Conservation (phyloP, 441 rosid species). For the Daphne laureola region DNA sequence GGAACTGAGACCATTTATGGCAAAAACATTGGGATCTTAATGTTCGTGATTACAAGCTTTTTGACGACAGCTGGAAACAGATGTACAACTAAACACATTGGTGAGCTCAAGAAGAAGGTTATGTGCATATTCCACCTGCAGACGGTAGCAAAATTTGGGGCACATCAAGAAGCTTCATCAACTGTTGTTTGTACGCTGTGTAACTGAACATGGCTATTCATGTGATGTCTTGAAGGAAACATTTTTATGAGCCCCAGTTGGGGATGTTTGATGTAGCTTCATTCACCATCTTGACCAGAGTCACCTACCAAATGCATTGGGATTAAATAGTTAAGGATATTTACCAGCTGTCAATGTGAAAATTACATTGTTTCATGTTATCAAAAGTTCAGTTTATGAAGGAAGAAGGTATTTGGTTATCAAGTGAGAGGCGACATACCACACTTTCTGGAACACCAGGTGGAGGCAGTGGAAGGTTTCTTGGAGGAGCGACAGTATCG, state of each 20-base stretch:
- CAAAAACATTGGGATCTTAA: too few relatives aligned
- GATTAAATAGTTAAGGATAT: neutral
- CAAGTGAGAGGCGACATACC: slow-evolving; percentile 41
- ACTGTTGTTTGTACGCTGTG: neutral
- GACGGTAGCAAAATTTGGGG: too few relatives aligned
- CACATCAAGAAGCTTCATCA: too few relatives aligned
- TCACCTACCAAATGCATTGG: slow-evolving; percentile 39
- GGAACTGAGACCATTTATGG: too few relatives aligned
- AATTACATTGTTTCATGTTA: too few relatives aligned
- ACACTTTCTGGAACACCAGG: slow-evolving; percentile 88
- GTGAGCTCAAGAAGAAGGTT: too few relatives aligned
- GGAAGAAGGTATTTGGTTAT: neutral
- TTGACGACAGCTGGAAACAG: too few relatives aligned
- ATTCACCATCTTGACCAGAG: slow-evolving; percentile 80
- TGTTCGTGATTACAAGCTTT: too few relatives aligned
- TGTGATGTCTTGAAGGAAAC: neutral
- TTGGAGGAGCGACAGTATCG: slow-evolving; percentile 51
- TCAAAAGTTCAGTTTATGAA: neutral
- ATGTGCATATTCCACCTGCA: too few relatives aligned
- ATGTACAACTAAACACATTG: too few relatives aligned
- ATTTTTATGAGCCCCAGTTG: slow-evolving; percentile 48
- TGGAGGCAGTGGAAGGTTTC: slow-evolving; percentile 89
- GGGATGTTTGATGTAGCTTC: slow-evolving; percentile 84
- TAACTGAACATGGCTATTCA: neutral
- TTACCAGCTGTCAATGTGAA: too few relatives aligned